Base-by-base conservation (phyloP, 495 filamentous ascomycete species). In the Apodospora peruviana region DNA sequence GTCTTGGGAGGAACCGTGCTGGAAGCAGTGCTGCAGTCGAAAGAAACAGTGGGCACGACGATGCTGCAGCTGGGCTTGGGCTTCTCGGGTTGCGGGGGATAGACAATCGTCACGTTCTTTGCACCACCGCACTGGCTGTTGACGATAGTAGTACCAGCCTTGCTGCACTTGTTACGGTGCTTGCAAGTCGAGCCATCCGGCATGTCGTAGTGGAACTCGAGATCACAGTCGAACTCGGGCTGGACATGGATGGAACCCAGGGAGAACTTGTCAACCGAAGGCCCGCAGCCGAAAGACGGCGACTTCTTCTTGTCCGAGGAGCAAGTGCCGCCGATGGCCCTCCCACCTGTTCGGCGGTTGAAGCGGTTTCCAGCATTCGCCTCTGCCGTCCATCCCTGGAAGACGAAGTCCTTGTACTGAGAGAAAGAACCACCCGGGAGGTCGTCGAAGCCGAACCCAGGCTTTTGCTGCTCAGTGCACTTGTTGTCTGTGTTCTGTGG, bases 111-210 rank as follows among this genome's bases (percentile, higher is more conserved):
- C 27, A 96, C 88, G 19, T 77, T 78, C 59, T 75, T 86, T 48
- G 91, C 91, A 69, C 91, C 90, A 77, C 90, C 91, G 65, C 91
- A 96, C 73, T 95, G 89, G 50, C 74, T 79, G 75, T 95, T 95
- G 66, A 76, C 65, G 53, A 95, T 74, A 44, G 72, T 76, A 43
- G 81, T 80, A 58, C 86, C 87, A 20, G 72, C 71, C 40, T 78
- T 67, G 43, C 71, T 74, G 77, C 87, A 93, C 23, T 68, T 56
- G 46, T 77, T 71, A 34, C 75, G 81, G 65, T 90, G 83, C 67
- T 83, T 87, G 80, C 91, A 96, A 48, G 69, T 78, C 35, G 80
- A 82, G 48, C 83, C 84, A 62, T 90, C 85, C 2, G 82, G 78
- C 87, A 95, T 91, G 58, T 72, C 72, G 68, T 90, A 95, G 72